These are phyloP conservation scores for Talaromyces sp. DNA, from an alignment of 2,329 filamentous ascomycete species.

Conservation along the genomic window DNA sequence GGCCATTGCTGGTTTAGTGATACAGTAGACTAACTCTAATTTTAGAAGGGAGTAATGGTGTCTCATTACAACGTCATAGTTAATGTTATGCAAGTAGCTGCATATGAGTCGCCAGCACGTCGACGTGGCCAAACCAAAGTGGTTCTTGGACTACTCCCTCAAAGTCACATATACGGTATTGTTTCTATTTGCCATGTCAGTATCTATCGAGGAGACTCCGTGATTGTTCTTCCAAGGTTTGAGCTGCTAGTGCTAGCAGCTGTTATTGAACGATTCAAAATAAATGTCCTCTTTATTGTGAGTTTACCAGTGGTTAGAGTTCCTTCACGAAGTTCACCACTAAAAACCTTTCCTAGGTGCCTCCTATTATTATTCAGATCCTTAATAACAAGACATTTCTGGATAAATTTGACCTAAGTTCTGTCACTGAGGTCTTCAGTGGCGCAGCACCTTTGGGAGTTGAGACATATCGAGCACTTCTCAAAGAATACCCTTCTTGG, in stretches of 20 bases:
- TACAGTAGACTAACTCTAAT: not conserved
- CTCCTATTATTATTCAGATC: slow-evolving; percentile 48
- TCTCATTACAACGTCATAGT: slow-evolving; percentile 58
- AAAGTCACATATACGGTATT: slow-evolving; percentile 73
- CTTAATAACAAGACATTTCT: slow-evolving; percentile 45
- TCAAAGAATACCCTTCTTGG: slow-evolving; percentile 32
- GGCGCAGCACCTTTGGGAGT: slow-evolving; percentile 53
- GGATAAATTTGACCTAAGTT: slow-evolving; percentile 42
- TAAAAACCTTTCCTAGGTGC: slow-evolving; percentile 30
- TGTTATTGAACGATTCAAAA: slow-evolving; percentile 28
- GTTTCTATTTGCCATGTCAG: slow-evolving; percentile 62
- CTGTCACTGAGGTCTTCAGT: slow-evolving; percentile 33
- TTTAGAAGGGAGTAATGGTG: slow-evolving; percentile 38
- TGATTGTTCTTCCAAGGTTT: slow-evolving; percentile 32
- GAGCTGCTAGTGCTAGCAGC: slow-evolving; percentile 38
- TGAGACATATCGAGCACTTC: slow-evolving; percentile 39
- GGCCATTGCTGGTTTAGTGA: not conserved
- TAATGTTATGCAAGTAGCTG: slow-evolving; percentile 19
- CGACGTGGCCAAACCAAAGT: slow-evolving; percentile 49
- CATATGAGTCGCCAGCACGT: slow-evolving; percentile 28
- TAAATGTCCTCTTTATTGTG: slow-evolving; percentile 18
- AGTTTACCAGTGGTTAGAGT: not conserved
- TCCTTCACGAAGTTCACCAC: not conserved
- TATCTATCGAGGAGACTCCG: slow-evolving; percentile 64
- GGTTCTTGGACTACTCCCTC: slow-evolving; percentile 63